A percentile compares a stretch with the other conserved stretches of the same genome.
Conservation (phyloP, 73 alveolate species). For the Tetrahymena malaccensis region DNA sequence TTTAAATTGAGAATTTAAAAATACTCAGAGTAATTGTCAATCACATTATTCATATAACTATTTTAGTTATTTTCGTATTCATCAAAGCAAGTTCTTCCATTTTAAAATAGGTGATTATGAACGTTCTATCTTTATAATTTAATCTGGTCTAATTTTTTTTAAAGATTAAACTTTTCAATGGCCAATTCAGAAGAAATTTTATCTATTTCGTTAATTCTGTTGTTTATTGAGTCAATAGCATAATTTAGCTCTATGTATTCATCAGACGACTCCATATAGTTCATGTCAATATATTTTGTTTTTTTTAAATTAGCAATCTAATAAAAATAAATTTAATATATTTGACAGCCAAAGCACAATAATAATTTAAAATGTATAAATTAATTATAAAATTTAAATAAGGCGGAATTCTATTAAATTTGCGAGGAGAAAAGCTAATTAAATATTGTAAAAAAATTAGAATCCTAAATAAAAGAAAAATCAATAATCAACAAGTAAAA, state of each 20-base stretch:
- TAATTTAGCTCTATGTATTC: neutral
- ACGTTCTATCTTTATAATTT: no score
- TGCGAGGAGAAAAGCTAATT: neutral
- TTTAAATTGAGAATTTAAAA: no score
- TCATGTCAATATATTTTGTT: neutral
- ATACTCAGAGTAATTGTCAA: neutral
- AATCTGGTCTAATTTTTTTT: neutral
- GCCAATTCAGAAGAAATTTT: neutral
- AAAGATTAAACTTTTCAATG: neutral
- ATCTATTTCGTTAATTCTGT: neutral
- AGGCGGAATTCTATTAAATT: neutral
- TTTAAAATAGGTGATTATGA: neutral
- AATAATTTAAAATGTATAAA: no score
- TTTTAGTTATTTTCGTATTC: neutral
- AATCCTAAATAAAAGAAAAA: neutral
- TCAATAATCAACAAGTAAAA: no score
- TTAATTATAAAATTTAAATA: no score
- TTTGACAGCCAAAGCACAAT: neutral
- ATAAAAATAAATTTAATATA: no score
- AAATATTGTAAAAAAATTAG: neutral
- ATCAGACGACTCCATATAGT: neutral
- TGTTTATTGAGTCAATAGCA: no score
- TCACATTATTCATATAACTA: neutral
- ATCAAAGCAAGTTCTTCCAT: neutral
- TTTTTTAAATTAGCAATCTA: neutral